Evolutionary conservation across 2,329 filamentous ascomycete genomes (phyloP).

Genomic region (Fusarium camptoceras): DNA sequence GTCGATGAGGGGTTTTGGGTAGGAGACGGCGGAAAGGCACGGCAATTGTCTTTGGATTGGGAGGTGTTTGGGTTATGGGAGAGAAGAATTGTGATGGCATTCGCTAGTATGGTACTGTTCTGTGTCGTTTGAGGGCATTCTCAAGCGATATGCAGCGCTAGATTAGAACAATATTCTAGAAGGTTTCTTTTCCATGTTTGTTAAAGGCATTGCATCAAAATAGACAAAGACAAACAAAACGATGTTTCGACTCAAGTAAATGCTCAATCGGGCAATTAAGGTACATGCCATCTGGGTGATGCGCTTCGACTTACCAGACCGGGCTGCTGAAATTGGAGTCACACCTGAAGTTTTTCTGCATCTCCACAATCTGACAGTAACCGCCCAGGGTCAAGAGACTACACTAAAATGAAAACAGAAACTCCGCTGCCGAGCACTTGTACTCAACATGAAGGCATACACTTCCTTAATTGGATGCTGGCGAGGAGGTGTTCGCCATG

Average conservation of each 20-base stretch:
- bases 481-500: background rate
- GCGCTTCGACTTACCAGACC: slow-evolving; percentile 14
- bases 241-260: background rate
- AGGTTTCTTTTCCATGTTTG: background rate
- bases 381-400: background rate
- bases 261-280: background rate
- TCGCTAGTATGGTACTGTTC: background rate
- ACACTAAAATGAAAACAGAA: slow-evolving; percentile 1
- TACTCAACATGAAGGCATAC: background rate
- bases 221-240: background rate
- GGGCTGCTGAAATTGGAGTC: background rate
- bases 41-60: background rate
- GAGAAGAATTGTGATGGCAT: background rate
- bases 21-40: background rate
- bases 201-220: background rate
- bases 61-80: background rate
- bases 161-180: background rate
- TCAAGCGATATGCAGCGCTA: background rate
- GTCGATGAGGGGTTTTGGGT: background rate
- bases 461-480: background rate
- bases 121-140: background rate
- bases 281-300: background rate
- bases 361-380: slow-evolving; percentile 4
- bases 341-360: background rate
- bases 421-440: background rate